phyloP scores from a whole-genome alignment of 106 monocot species.

The Dendrobium officinale region DNA sequence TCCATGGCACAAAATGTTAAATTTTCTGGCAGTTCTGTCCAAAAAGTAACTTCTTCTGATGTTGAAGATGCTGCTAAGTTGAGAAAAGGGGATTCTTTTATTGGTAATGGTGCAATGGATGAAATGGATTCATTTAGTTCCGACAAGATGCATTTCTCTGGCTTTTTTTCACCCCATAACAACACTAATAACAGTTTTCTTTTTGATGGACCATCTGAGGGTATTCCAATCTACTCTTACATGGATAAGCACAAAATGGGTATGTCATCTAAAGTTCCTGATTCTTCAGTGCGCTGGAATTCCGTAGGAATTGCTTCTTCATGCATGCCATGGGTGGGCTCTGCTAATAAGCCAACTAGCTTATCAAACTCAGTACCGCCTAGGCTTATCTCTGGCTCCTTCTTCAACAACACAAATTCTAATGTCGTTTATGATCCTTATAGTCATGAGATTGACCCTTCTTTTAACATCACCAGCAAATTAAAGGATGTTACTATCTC shows the following conservation, averaged over 20 bases:
- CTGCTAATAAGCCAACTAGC: conserved; percentile 38
- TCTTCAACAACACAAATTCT: conserved; percentile 45
- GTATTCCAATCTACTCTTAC: conserved; percentile 81
- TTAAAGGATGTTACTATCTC: conserved; percentile 61
- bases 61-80: conserved; percentile 31
- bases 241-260: conserved; percentile 34
- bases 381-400: conserved; percentile 70
- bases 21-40: conserved; percentile 9
- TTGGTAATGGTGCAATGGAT: conserved; percentile 23
- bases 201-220: conserved; percentile 76
- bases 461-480: conserved; percentile 45
- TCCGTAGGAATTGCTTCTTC: conserved; percentile 42
- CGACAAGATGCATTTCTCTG: conserved; percentile 70
- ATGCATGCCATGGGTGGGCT: conserved; percentile 50
- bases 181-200: conserved; percentile 55
- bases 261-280: conserved; percentile 22
- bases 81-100: conserved; percentile 34
- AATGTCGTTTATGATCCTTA: conserved; percentile 28
- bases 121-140: conserved; percentile 47
- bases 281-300: conserved; percentile 43
- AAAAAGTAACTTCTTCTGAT: conserved; percentile 17
- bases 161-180: conserved; percentile 61
- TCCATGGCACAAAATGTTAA: conserved; percentile 20
- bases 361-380: conserved; percentile 65
- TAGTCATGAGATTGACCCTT: conserved; percentile 35